A percentile compares a stretch with the other conserved stretches of the same genome.
Evolutionary conservation across 768 basidiomycete species (phyloP).

Genomic region (Panaeolus cyanescens): DNA sequence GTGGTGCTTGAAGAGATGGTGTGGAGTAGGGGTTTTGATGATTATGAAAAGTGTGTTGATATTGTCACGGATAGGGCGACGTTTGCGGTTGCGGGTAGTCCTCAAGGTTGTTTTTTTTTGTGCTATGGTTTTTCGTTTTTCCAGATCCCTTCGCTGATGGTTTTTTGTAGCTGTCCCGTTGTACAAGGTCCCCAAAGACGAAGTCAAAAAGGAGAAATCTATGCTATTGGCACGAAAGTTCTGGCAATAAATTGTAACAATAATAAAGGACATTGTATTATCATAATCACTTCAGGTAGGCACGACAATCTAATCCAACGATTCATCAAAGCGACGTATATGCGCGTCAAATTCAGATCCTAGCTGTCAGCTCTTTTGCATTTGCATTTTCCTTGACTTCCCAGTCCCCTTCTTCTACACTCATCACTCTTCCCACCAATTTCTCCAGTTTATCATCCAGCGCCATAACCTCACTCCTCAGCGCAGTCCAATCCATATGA

Average conservation of each 20-base stretch:
- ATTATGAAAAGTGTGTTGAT: background rate
- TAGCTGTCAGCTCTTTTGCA: background rate
- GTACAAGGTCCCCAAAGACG: no score
- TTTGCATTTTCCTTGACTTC: background rate
- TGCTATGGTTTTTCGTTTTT: no score
- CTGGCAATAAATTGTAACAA: no score
- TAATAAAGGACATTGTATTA: no score
- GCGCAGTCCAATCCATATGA: conserved; percentile 22
- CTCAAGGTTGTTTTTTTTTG: background rate
- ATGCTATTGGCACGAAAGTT: no score
- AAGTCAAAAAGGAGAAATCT: no score
- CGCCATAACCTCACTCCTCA: conserved; percentile 32
- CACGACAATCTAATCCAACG: no score
- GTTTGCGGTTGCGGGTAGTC: background rate
- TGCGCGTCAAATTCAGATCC: background rate
- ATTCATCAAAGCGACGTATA: no score
- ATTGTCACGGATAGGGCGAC: background rate
- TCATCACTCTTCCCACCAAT: conserved; percentile 36
- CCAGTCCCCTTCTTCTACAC: background rate
- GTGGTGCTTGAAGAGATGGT: background rate
- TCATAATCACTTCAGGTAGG: no score
- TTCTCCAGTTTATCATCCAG: conserved; percentile 48
- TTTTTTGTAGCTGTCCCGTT: background rate
- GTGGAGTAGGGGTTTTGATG: background rate
- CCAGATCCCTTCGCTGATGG: background rate